Evolutionary conservation across 805 yeast species (phyloP), one percentile per base, ranked within the genome.

Genomic region (Starmera pachycereana): DNA sequence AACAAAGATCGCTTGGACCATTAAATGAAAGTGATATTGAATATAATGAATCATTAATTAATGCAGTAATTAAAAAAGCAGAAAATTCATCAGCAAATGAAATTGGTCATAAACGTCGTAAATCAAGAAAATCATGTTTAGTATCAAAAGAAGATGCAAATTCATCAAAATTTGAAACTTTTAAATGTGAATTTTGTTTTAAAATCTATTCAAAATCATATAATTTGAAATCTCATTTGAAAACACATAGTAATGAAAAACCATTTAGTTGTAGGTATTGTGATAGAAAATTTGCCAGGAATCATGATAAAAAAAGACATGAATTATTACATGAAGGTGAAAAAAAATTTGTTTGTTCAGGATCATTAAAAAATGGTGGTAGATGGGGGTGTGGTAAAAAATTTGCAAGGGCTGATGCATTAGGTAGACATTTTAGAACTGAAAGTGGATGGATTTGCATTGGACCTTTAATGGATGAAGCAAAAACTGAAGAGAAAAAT

Each of bases 151-250:
- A 40, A 11, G 37, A 33, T 33, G 43, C 44, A 25, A 33, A 40
- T 25, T 38, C 33, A 14, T 16, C 12, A 9, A 31, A 41, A 5
- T 29, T 30, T 30, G 49, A 48, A 18, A 39, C 38, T 5, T 53
- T 47, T 31, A 72, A 9, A 63, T 85, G 95, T 55, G 72, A 76
- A 41, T 64, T 77, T 36, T 85, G 95, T 58, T 82, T 74, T 19
- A 83, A 81, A 59, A 61, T 76, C 30, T 85, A 86, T 54, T 80
- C 90, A 2, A 60, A 94, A 38, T 87, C 88, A 0, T 85, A 86
- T 57, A 85, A 86, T 56, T 66, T 85, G 49, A 80, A 85, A 47
- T 78, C 88, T 0, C 95, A 85, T 59, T 61, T 78, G 57, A 67
- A 89, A 39, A 82, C 94, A 0, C 95, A 83, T 56, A 78, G 86